These are phyloP conservation scores for Trichoderma sp. DNA, from an alignment of 2,329 filamentous ascomycete species.

Conservation along the genomic window DNA sequence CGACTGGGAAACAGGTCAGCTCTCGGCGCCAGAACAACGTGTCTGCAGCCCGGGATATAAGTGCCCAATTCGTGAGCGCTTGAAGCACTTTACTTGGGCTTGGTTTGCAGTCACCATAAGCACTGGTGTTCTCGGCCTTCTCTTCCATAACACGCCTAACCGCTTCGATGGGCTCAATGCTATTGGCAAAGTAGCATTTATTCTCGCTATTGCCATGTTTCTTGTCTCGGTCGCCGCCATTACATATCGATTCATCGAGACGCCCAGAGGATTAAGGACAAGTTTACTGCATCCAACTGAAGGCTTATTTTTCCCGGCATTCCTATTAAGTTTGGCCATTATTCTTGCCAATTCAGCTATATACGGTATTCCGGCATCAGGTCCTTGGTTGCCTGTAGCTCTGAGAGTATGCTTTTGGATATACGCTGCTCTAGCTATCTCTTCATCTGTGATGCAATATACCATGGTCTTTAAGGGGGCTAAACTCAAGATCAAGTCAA, in stretches of 20 bases:
- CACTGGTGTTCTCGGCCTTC: neutral
- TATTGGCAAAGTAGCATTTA: neutral
- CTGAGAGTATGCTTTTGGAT: neutral
- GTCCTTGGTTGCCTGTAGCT: neutral
- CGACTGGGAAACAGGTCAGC: neutral
- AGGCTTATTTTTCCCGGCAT: neutral
- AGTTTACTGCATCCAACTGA: neutral
- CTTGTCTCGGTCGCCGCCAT: neutral
- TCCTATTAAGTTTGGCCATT: neutral
- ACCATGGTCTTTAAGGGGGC: neutral
- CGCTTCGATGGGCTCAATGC: neutral
- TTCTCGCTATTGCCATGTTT: neutral
- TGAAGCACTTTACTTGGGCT: neutral
- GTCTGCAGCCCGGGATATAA: neutral
- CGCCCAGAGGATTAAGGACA: neutral
- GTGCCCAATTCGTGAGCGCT: neutral
- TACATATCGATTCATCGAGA: neutral
- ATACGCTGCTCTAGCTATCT: neutral
- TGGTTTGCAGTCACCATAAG: neutral
- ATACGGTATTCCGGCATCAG: neutral
- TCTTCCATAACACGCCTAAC: neutral
- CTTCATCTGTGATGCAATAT: neutral
- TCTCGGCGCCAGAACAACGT: neutral
- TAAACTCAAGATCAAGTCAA: neutral
- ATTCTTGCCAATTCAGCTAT: neutral